A percentile compares a stretch with the other conserved stretches of the same genome.
Evolutionary conservation across 2,329 filamentous ascomycete genomes (phyloP).

Genomic region (Fusarium setosum): DNA sequence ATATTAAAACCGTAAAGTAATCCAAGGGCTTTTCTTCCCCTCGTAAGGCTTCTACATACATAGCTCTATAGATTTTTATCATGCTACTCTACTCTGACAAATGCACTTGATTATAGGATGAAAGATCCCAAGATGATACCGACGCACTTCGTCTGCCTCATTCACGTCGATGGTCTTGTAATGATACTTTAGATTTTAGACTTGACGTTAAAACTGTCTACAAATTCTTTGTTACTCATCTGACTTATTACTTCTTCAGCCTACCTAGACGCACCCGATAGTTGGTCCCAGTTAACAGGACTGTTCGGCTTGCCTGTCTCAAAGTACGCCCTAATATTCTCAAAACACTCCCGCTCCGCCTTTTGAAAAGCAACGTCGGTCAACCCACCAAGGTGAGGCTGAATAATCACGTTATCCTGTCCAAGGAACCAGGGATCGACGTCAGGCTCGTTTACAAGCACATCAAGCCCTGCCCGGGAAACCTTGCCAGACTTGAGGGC

Average conservation of each 20-base stretch:
- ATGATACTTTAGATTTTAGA: no score
- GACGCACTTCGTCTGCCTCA: no score
- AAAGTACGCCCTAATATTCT: constrained; percentile 37
- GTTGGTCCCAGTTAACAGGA: constrained; percentile 24
- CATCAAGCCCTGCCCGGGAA: constrained; percentile 58
- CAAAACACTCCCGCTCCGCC: constrained; percentile 53
- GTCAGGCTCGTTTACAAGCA: constrained; percentile 55
- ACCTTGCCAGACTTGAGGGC: constrained; percentile 58
- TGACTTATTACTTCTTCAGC: no score
- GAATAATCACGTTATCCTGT: constrained; percentile 46
- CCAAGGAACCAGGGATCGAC: constrained; percentile 31
- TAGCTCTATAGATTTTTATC: no score
- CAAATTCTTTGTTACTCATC: background rate
- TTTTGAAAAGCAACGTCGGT: constrained; percentile 54
- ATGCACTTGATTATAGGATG: no score
- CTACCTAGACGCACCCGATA: background rate
- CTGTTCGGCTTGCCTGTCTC: constrained; percentile 34
- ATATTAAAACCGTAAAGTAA: no score
- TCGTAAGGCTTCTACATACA: no score
- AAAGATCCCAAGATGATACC: background rate
- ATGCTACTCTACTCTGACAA: no score
- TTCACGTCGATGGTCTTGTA: no score
- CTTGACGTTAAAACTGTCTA: background rate
- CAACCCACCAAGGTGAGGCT: constrained; percentile 57
- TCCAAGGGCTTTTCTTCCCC: no score